Evolutionary conservation across 148 eudicot species (phyloP), one percentile per base, ranked within the genome.

Genomic region (Amaranthus palmeri): DNA sequence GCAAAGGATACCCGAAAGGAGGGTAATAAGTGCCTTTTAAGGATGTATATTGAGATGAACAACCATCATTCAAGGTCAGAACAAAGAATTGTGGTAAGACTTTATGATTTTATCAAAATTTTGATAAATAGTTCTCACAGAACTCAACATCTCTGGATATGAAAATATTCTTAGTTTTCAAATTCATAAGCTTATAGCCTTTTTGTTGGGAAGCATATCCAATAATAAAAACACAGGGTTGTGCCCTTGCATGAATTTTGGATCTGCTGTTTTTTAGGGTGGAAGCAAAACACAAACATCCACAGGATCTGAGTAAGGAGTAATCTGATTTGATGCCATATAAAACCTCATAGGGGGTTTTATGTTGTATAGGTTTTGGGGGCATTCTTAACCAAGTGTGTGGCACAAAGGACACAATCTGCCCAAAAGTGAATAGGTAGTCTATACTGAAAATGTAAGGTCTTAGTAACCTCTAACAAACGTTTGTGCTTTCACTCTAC

Each of bases 171-270:
- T 45, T 42, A 42, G 44, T 42, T 42, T 36, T 4, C 3, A 65
- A 18, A 65, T 45, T 7, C 10, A 65, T 8, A 6, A 65, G 15
- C 15, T 65, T 65, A 0, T 42, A 65, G 6, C 49, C 52, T 42
- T 65, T 68, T n/a, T 68, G 51, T 3, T 58, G 58, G 53, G 12
- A 51, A 7, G 57, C 44, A 17, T 51, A 68, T 6, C 71, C 71
- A 2, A 68, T 18, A n/a, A 68, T 18, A n/a, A 68, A 68, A 50
- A 68, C 57, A 17, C 46, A 25, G 3, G 57, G 40, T 10, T 4
- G 36, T 2, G 56, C 45, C 14, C 58, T 50, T 3, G 59, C 5
- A 17, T 50, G 6, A 68, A 68, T 50, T 11, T 68, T 17, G 7
- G 15, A 18, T 52, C 14, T 68, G 4, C 12, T 3, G 0, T 9